Percentiles rank a stretch among this genome's conserved stretches.
phyloP scores from a whole-genome alignment of 805 yeast species.

The Candida lessepsii region DNA sequence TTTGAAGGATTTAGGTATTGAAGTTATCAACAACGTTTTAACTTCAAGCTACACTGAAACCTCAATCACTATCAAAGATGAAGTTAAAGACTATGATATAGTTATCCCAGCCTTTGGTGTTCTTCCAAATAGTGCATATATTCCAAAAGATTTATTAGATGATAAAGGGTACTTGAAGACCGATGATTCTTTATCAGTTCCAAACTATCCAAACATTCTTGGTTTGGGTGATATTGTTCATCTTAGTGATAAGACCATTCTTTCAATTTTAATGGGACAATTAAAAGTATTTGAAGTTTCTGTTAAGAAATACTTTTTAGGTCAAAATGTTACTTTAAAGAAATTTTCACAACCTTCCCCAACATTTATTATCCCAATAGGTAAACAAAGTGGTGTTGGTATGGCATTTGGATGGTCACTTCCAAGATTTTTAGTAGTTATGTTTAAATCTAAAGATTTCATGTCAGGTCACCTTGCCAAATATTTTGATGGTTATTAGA shows the following conservation, averaged over 20 bases:
- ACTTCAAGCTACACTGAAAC: constrained; percentile 10
- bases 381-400: constrained; percentile 38
- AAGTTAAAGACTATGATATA: constrained; percentile 23
- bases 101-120: constrained; percentile 26
- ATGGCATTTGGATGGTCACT: constrained; percentile 24
- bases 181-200: constrained; percentile 25
- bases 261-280: constrained; percentile 1
- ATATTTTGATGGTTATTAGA: constrained; percentile 22
- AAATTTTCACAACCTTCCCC: constrained; percentile 12
- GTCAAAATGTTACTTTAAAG: constrained; percentile 11
- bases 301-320: constrained; percentile 14
- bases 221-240: constrained; percentile 37
- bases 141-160: constrained; percentile 24
- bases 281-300: not conserved
- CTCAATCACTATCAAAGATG: constrained; percentile 19
- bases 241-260: constrained; percentile 15
- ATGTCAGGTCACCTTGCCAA: constrained; percentile 17
- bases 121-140: constrained; percentile 34
- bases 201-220: constrained; percentile 24
- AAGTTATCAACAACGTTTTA: constrained; percentile 21
- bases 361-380: constrained; percentile 30
- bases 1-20: constrained; percentile 20
- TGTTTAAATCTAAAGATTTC: constrained; percentile 27
- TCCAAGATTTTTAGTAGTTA: constrained; percentile 29
- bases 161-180: constrained; percentile 28